Evolutionary conservation across 768 basidiomycete species (phyloP), one percentile per base, ranked within the genome.

Genomic region (Heimioporus sp.): DNA sequence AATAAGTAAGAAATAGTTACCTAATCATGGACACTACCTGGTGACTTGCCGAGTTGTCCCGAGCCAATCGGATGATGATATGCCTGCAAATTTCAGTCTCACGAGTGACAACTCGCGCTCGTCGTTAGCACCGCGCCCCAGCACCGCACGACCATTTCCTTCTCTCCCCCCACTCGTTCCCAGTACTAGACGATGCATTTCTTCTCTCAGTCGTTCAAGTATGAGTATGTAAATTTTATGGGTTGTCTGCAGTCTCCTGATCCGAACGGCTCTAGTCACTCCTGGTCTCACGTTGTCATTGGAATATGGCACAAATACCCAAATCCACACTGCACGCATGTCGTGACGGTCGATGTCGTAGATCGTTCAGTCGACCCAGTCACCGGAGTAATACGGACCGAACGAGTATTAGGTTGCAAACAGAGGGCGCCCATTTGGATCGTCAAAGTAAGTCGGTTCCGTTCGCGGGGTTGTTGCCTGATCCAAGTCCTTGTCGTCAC

Each of bases 271-370:
- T 49, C 12, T 41, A 97, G 93, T 55, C 91, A 93, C 65, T 80
- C 92, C 38, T 95, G 93, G 87, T 79, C 85, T 54, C 91, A 92
- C 74, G 92, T 95, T 59, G 84, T 93, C 55, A 86, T 89, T 65
- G 90, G 90, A 57, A 90, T 96, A 80, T 94, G 92, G 88, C 86
- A 87, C 59, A 97, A 97, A 78, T 97, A 97, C 71, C 94, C 94
- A 46, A 96, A 96, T 68, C 87, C 92, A 48, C 89, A 89, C 63
- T 92, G 91, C 72, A 81, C 87, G 20, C 92, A 93, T 68, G 92
- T 93, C 59, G 76, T 92, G 59, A 89, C 87, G 57, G 80, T 93
- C 65, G 91, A 93, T 69, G 92, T 93, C 28, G 54, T 96, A 50
- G 88, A 92, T 73, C 86, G 94, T 56, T 80, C 85, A 12, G 78